Conservation (phyloP, 352 stramenopile genomes). For the Globisporangium cederbergense region DNA sequence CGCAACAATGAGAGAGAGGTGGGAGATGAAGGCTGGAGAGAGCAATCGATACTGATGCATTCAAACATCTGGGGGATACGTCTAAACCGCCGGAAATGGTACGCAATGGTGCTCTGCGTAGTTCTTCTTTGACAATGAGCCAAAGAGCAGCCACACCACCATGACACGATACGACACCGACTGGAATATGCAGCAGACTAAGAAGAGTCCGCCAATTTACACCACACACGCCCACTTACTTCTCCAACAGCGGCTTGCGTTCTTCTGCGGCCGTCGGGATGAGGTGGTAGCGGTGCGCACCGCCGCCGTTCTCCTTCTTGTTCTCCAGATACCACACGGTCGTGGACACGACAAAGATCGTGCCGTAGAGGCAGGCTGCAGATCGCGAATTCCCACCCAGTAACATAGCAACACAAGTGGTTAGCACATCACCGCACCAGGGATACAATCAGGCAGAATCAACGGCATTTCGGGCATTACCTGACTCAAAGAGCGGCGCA, state of each 20-base stretch:
- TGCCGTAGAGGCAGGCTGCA: conserved; percentile 63
- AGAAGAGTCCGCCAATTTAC: not conserved
- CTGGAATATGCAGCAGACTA: conserved; percentile 6
- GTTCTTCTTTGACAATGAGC: not conserved
- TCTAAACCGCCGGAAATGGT: conserved; percentile 2
- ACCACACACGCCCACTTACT: conserved; percentile 26
- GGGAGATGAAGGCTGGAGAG: not conserved
- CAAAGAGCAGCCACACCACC: not conserved
- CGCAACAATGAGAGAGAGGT: not conserved
- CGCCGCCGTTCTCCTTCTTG: conserved; percentile 36
- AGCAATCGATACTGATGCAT: conserved; percentile 6
- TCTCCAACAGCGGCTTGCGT: conserved; percentile 55
- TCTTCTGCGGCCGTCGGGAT: conserved; percentile 45
- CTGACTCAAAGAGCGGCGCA: conserved; percentile 64
- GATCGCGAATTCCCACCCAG: too few species aligned
- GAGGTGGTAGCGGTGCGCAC: conserved; percentile 39
- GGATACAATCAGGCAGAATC: not conserved
- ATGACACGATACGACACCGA: not conserved
- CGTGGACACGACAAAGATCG: conserved; percentile 66
- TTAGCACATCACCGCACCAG: not conserved
- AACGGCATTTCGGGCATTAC: conserved; percentile 8
- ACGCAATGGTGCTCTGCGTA: not conserved
- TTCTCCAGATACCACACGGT: conserved; percentile 68
- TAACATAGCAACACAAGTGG: not conserved
- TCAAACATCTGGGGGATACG: conserved; percentile 4